These are phyloP conservation scores for Huntiella decipiens DNA, from an alignment of 2,329 filamentous ascomycete species.

Conservation along the genomic window DNA sequence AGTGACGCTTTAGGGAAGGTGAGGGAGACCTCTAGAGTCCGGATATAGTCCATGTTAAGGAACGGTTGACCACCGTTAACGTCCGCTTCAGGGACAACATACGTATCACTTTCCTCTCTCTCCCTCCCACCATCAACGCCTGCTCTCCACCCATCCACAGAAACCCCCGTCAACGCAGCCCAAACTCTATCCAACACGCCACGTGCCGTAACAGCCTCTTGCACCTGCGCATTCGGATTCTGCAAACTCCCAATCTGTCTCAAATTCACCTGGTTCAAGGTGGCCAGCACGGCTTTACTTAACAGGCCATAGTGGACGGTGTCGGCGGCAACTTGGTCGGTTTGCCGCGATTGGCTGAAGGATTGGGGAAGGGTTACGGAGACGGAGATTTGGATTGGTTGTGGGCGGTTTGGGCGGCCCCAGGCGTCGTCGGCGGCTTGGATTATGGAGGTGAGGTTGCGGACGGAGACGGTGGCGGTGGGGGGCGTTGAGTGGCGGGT, in stretches of 20 bases:
- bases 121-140: neutral
- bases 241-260: slow-evolving; percentile 2
- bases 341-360: slow-evolving; percentile 37
- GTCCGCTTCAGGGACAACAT: neutral
- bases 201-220: slow-evolving; percentile 13
- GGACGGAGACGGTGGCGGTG: slow-evolving; percentile 37
- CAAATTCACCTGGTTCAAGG: slow-evolving; percentile 20
- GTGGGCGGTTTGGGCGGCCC: slow-evolving; percentile 37
- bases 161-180: slow-evolving; percentile 16
- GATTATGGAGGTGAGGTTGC: slow-evolving; percentile 39
- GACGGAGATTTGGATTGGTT: slow-evolving; percentile 43
- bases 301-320: slow-evolving; percentile 60
- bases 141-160: slow-evolving; percentile 11
- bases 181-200: slow-evolving; percentile 19
- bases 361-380: slow-evolving; percentile 34
- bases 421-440: slow-evolving; percentile 47
- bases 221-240: neutral
- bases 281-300: slow-evolving; percentile 42
- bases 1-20: slow-evolving; percentile 50
- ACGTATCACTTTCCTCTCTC: slow-evolving; percentile 4
- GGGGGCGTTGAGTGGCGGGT: slow-evolving; percentile 25
- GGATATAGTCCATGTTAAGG: slow-evolving; percentile 19
- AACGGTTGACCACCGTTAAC: slow-evolving; percentile 15
- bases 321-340: slow-evolving; percentile 44
- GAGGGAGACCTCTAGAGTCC: slow-evolving; percentile 32